phyloP scores from a whole-genome alignment of 352 stramenopile genomes.

The Globisporangium viniferum region DNA sequence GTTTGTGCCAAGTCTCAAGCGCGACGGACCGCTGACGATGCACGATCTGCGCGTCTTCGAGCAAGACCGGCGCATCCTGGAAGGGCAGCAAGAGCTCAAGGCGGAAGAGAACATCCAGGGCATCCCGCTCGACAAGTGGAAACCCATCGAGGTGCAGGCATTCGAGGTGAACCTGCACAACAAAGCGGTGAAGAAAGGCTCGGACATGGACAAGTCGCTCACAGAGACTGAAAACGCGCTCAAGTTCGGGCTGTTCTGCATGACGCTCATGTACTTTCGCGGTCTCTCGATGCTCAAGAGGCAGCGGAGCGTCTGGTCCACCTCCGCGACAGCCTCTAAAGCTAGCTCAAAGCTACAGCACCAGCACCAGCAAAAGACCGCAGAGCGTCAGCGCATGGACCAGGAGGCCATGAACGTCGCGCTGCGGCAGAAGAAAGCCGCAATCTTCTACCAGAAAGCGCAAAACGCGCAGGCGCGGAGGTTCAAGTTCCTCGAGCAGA shows the following conservation, averaged over 20 bases:
- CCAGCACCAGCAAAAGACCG: constrained; percentile 22
- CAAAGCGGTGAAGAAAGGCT: constrained; percentile 74
- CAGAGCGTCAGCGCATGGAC: constrained; percentile 52
- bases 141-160: constrained; percentile 66
- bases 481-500: constrained; percentile 66
- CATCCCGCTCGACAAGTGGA: constrained; percentile 65
- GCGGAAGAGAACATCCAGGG: constrained; percentile 47
- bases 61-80: constrained; percentile 40
- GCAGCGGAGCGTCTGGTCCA: constrained; percentile 79
- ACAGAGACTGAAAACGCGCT: constrained; percentile 90
- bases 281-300: constrained; percentile 85
- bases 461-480: constrained; percentile 54
- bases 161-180: constrained; percentile 41
- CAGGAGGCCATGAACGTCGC: constrained; percentile 43
- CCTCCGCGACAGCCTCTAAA: constrained; percentile 22
- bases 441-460: constrained; percentile 55
- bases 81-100: constrained; percentile 27
- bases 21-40: constrained; percentile 66
- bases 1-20: constrained; percentile 86
- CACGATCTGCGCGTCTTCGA: constrained; percentile 64
- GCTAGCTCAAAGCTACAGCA: not conserved
- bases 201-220: constrained; percentile 57
- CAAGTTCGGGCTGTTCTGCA: constrained; percentile 95
- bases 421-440: constrained; percentile 32
- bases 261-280: constrained; percentile 97